A percentile compares a stretch with the other conserved stretches of the same genome.
Conservation (phyloP, 495 filamentous ascomycete genomes). For the Penicillium antarcticum region DNA sequence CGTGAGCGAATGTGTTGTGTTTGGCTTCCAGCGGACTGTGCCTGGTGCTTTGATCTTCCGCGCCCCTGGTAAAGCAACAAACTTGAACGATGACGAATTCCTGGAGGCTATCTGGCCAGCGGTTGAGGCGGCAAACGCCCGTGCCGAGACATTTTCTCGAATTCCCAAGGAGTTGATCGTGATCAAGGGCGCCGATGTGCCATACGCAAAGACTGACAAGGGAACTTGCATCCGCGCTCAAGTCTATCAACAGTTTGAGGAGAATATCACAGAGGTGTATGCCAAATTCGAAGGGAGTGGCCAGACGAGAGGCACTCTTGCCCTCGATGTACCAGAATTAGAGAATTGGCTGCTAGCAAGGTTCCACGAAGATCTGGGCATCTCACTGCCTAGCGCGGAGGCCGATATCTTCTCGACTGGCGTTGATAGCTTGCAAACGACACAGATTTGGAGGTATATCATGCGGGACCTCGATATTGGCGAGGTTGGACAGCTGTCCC, state of each 20-base stretch:
- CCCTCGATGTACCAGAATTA: slow-evolving; percentile 17
- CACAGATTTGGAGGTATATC: slow-evolving; percentile 45
- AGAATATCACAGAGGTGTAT: slow-evolving; percentile 49
- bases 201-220: slow-evolving; percentile 54
- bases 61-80: slow-evolving; percentile 27
- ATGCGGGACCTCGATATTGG: slow-evolving; percentile 25
- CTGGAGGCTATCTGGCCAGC: slow-evolving; percentile 52
- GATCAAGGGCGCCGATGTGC: slow-evolving; percentile 38
- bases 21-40: slow-evolving; percentile 35
- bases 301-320: slow-evolving; percentile 17
- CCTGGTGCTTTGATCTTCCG: slow-evolving; percentile 49
- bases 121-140: slow-evolving; percentile 45
- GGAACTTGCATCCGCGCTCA: slow-evolving; percentile 53
- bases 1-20: slow-evolving; percentile 38
- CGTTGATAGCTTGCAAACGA: slow-evolving; percentile 53
- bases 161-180: slow-evolving; percentile 51
- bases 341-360: slow-evolving; percentile 21
- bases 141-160: slow-evolving; percentile 50
- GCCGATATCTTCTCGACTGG: slow-evolving; percentile 53
- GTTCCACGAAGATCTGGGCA: slow-evolving; percentile 24
- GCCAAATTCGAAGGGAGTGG: slow-evolving; percentile 21
- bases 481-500: slow-evolving; percentile 32
- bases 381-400: slow-evolving; percentile 22
- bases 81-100: slow-evolving; percentile 41
- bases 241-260: slow-evolving; percentile 48